phyloP scores from a whole-genome alignment of 495 filamentous ascomycete genomes.

The Aspergillus avenaceus region DNA sequence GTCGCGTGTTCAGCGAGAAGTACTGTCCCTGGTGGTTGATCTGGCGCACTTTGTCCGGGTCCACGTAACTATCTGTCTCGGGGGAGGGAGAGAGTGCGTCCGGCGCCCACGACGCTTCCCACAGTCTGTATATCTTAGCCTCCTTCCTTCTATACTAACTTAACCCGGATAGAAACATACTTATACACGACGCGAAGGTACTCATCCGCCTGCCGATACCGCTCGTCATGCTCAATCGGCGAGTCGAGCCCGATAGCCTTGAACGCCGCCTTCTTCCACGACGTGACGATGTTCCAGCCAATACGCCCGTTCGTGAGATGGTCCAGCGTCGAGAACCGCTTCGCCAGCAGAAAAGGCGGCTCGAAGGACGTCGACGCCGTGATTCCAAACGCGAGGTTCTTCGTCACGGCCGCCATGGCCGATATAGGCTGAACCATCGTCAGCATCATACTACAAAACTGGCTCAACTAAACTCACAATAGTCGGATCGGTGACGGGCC shows the following conservation, averaged over 20 bases:
- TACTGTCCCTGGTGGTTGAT: conserved; percentile 60
- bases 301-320: conserved; percentile 57
- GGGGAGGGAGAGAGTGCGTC: conserved; percentile 48
- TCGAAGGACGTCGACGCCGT: conserved; percentile 56
- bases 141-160: conserved; percentile 16
- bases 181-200: conserved; percentile 55
- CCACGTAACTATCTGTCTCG: conserved; percentile 47
- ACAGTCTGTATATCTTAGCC: conserved; percentile 36
- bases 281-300: conserved; percentile 65
- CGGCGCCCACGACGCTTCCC: conserved; percentile 58
- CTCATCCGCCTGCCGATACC: conserved; percentile 59
- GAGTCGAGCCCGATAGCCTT: conserved; percentile 54
- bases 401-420: conserved; percentile 48
- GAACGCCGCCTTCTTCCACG: conserved; percentile 55
- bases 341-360: conserved; percentile 54
- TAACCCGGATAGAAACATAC: conserved; percentile 27
- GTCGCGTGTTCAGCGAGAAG: conserved; percentile 46
- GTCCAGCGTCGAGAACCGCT: conserved; percentile 59
- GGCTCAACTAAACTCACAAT: no score
- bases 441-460: conserved; percentile 40
- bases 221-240: conserved; percentile 57
- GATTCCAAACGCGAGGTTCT: conserved; percentile 43
- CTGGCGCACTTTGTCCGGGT: conserved; percentile 51
- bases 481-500: conserved; percentile 51
- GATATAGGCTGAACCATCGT: conserved; percentile 31